Evolutionary conservation across 768 basidiomycete species (phyloP).

Genomic region (Russula foetens): DNA sequence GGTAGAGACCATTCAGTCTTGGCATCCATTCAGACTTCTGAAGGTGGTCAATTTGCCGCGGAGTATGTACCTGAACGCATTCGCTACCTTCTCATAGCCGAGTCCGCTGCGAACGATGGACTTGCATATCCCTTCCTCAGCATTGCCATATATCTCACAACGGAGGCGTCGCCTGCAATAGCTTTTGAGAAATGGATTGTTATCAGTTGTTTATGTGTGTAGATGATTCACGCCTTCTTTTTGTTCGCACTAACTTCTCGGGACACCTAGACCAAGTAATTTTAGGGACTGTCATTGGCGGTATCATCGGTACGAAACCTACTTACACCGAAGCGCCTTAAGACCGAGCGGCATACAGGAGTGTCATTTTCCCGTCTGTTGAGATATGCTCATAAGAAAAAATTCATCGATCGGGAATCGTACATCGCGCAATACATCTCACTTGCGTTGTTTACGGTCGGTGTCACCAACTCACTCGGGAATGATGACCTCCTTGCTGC

Average conservation of each 20-base stretch:
- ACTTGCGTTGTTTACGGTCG: conserved; percentile 64
- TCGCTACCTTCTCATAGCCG: conserved; percentile 74
- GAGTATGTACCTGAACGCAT: conserved; percentile 67
- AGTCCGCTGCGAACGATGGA: conserved; percentile 94
- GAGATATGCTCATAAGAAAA: conserved; percentile 53
- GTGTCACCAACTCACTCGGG: conserved; percentile 72
- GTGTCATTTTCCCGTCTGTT: conserved; percentile 63
- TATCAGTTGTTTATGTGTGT: conserved; percentile 72
- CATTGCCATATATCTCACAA: conserved; percentile 76
- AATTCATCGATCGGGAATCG: conserved; percentile 72
- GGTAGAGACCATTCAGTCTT: background rate
- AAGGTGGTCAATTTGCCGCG: conserved; percentile 63
- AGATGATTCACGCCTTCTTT: background rate
- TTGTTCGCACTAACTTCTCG: background rate
- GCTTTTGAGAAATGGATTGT: conserved; percentile 84
- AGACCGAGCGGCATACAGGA: conserved; percentile 33
- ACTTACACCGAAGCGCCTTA: background rate
- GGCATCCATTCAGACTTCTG: background rate
- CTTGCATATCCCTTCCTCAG: conserved; percentile 89
- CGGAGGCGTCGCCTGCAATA: conserved; percentile 51
- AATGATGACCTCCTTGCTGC: conserved; percentile 86
- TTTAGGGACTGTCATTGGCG: conserved; percentile 63
- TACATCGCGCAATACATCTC: conserved; percentile 82
- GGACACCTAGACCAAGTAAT: conserved; percentile 64
- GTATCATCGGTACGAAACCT: conserved; percentile 34